Percentiles rank a stretch among this genome's conserved stretches.
phyloP scores from a whole-genome alignment of 2,329 filamentous ascomycete genomes.

The Xylaria sp. region DNA sequence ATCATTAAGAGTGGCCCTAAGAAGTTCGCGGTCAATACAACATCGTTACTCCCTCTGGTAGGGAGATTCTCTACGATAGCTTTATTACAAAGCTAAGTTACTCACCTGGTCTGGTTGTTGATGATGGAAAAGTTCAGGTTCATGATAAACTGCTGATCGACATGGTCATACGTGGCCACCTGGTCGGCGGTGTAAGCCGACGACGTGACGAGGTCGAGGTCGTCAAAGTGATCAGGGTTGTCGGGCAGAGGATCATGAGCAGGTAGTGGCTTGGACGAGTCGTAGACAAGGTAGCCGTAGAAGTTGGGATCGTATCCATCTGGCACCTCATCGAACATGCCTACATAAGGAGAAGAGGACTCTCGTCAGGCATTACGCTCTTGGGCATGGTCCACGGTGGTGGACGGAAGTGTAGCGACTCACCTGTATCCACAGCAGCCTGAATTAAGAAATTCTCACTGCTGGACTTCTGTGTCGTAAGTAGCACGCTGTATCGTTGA shows the following conservation, averaged over 20 bases:
- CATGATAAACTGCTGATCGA: conserved; percentile 27
- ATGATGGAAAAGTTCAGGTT: conserved; percentile 32
- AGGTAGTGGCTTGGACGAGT: conserved; percentile 29
- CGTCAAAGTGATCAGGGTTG: conserved; percentile 16
- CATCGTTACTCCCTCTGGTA: not conserved
- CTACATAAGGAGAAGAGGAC: conserved; percentile 13
- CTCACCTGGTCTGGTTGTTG: conserved; percentile 30
- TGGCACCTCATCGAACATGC: conserved; percentile 34
- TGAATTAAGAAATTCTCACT: conserved; percentile 30
- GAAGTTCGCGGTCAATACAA: conserved; percentile 7
- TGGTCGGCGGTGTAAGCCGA: conserved; percentile 23
- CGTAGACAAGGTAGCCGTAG: conserved; percentile 32
- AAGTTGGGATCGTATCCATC: conserved; percentile 34
- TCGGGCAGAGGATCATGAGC: conserved; percentile 23
- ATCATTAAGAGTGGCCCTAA: conserved; percentile 32
- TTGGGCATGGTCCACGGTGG: not conserved
- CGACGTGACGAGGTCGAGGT: conserved; percentile 26
- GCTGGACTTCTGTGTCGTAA: conserved; percentile 20
- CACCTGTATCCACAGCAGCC: conserved; percentile 31
- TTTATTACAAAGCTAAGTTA: not conserved
- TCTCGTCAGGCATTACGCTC: conserved; percentile 8
- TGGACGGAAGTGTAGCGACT: conserved; percentile 3
- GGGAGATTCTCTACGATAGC: too few species aligned
- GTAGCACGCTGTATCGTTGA: conserved; percentile 30
- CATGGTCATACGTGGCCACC: conserved; percentile 24